phyloP scores from a whole-genome alignment of 768 basidiomycete genomes.

The Dacryopinax spathularia region DNA sequence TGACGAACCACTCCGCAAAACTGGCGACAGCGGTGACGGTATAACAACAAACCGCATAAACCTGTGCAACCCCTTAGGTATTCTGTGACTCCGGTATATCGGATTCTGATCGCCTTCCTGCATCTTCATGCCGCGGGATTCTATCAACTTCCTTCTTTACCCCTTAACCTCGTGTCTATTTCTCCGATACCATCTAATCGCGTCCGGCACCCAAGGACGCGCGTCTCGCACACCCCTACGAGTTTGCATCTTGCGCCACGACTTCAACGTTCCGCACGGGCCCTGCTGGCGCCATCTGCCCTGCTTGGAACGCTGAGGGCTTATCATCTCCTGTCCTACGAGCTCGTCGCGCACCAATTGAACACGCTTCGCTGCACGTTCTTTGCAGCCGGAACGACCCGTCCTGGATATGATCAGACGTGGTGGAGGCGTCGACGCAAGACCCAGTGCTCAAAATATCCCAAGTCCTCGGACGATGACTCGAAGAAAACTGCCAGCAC shows the following conservation, averaged over 20 bases:
- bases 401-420: not conserved
- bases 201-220: not conserved
- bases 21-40: not conserved
- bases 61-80: not conserved
- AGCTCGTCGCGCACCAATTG: not conserved
- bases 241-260: too few relatives aligned
- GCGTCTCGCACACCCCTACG: too few relatives aligned
- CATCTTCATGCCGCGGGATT: too few relatives aligned
- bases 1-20: not conserved
- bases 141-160: too few relatives aligned
- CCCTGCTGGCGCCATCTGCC: too few relatives aligned
- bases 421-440: not conserved
- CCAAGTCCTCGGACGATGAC: too few relatives aligned
- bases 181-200: not conserved
- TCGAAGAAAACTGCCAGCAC: too few relatives aligned
- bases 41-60: not conserved
- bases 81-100: too few relatives aligned
- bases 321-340: not conserved
- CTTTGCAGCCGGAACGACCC: not conserved
- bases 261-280: too few relatives aligned
- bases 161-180: not conserved
- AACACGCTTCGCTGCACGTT: not conserved
- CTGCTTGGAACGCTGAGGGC: too few relatives aligned
- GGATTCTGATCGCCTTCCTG: not conserved
- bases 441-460: not conserved